Evolutionary conservation across 345 rosid species (phyloP).

Genomic region (Aurinia saxatilis): DNA sequence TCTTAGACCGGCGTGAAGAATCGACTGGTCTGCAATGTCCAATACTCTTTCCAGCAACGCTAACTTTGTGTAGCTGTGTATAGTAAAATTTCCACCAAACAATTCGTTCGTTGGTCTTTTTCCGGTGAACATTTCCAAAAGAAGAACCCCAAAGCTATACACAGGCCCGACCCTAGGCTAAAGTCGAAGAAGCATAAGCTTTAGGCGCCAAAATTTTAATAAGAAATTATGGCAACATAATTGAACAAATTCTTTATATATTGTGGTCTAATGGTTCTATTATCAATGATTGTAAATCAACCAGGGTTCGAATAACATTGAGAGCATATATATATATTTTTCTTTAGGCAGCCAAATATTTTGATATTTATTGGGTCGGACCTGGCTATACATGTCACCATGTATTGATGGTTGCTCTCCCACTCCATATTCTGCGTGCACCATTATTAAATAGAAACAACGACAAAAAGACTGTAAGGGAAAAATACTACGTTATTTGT

Average conservation of each 20-base stretch:
- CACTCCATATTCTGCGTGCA: constrained; percentile 27
- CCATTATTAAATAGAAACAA: not conserved
- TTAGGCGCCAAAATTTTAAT: too few relatives aligned
- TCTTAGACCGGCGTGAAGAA: not conserved
- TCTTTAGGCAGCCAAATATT: too few relatives aligned
- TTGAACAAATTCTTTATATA: too few relatives aligned
- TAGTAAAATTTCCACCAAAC: constrained; percentile 10
- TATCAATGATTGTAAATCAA: too few relatives aligned
- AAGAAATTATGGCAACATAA: too few relatives aligned
- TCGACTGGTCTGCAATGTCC: constrained; percentile 5
- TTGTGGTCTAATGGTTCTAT: too few relatives aligned
- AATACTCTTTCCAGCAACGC: not conserved
- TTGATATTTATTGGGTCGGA: too few relatives aligned
- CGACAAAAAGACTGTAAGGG: not conserved
- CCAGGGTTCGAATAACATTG: too few relatives aligned
- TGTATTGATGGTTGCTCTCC: constrained; percentile 23
- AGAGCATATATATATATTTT: too few relatives aligned
- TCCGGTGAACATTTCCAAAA: constrained; percentile 4
- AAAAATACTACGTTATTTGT: not conserved
- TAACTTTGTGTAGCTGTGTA: constrained; percentile 7
- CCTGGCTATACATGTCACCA: constrained; percentile 6
- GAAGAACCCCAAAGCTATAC: not conserved
- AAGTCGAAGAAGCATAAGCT: too few relatives aligned
- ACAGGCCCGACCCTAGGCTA: too few relatives aligned
- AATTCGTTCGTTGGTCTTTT: constrained; percentile 20